Conservation (phyloP, 2,329 filamentous ascomycete genomes). For the Aspergillus tanneri region DNA sequence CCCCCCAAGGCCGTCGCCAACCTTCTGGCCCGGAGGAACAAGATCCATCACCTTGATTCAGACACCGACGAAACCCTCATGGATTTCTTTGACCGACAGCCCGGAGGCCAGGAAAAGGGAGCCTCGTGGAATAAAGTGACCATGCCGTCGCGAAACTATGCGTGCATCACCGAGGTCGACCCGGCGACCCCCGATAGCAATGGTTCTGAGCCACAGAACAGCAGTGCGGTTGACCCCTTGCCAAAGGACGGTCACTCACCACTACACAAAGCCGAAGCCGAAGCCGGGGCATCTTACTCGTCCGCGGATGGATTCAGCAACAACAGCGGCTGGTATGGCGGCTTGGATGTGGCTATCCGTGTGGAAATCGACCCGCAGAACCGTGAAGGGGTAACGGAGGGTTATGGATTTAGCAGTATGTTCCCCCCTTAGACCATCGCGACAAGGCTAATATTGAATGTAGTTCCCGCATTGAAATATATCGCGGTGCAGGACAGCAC, state of each 20-base stretch:
- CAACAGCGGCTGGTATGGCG: conserved; percentile 40
- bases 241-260: conserved; percentile 66
- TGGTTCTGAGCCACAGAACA: conserved; percentile 18
- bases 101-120: conserved; percentile 60
- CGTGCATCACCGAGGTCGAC: conserved; percentile 58
- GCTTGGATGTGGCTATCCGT: conserved; percentile 46
- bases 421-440: conserved; percentile 10
- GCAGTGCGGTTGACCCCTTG: conserved; percentile 29
- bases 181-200: conserved; percentile 26
- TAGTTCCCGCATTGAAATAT: conserved; percentile 23
- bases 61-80: conserved; percentile 65
- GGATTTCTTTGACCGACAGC: conserved; percentile 62
- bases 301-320: conserved; percentile 57
- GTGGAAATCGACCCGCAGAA: conserved; percentile 50
- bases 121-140: conserved; percentile 76
- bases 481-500: conserved; percentile 10
- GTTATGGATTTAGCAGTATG: conserved; percentile 52
- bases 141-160: conserved; percentile 70
- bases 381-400: conserved; percentile 43
- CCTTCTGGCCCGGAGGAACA: conserved; percentile 61
- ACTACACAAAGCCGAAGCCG: conserved; percentile 73
- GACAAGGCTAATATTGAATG: conserved; percentile 5
- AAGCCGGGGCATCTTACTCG: conserved; percentile 73
- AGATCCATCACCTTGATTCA: conserved; percentile 63
- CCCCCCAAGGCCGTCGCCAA: conserved; percentile 66